These are phyloP conservation scores for Epithemia pelagica DNA, from an alignment of 108 stramenopile genomes.

Conservation along the genomic window DNA sequence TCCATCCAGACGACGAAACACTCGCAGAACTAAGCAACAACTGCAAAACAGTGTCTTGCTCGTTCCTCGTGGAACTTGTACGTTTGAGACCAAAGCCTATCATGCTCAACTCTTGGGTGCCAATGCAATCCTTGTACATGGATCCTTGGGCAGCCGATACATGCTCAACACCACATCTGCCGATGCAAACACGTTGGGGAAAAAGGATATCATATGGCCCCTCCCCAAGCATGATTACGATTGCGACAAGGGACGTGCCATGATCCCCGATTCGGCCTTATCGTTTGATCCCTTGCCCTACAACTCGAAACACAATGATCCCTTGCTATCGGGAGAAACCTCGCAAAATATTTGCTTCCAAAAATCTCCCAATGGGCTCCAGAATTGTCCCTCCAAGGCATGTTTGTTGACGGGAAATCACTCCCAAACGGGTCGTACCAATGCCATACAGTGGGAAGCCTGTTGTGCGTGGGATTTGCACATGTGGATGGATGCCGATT, in stretches of 20 bases:
- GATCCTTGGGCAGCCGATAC: slow-evolving; percentile 56
- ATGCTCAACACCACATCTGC: slow-evolving; percentile 14
- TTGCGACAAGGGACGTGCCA: slow-evolving; percentile 44
- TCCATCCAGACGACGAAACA: slow-evolving; percentile 4
- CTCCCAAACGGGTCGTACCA: slow-evolving; percentile 2
- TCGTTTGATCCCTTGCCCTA: slow-evolving; percentile 49
- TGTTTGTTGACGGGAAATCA: slow-evolving; percentile 65
- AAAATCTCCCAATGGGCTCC: slow-evolving; percentile 20
- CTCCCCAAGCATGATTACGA: slow-evolving; percentile 60
- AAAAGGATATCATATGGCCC: slow-evolving; percentile 38
- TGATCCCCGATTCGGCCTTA: slow-evolving; percentile 39
- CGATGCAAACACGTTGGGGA: background rate
- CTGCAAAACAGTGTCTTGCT: slow-evolving; percentile 27
- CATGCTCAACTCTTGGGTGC: slow-evolving; percentile 60
- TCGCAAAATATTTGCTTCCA: slow-evolving; percentile 44
- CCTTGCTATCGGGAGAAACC: slow-evolving; percentile 41
- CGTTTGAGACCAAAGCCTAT: slow-evolving; percentile 64
- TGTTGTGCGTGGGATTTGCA: slow-evolving; percentile 89
- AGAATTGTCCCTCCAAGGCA: slow-evolving; percentile 51
- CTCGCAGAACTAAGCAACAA: slow-evolving; percentile 6
- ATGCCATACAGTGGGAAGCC: slow-evolving; percentile 33
- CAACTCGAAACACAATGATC: slow-evolving; percentile 42
- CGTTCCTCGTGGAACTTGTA: slow-evolving; percentile 63
- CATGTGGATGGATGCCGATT: slow-evolving; percentile 43
- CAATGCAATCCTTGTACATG: slow-evolving; percentile 47